Conservation (phyloP, 495 filamentous ascomycete genomes). For the Neurospora sp. region DNA sequence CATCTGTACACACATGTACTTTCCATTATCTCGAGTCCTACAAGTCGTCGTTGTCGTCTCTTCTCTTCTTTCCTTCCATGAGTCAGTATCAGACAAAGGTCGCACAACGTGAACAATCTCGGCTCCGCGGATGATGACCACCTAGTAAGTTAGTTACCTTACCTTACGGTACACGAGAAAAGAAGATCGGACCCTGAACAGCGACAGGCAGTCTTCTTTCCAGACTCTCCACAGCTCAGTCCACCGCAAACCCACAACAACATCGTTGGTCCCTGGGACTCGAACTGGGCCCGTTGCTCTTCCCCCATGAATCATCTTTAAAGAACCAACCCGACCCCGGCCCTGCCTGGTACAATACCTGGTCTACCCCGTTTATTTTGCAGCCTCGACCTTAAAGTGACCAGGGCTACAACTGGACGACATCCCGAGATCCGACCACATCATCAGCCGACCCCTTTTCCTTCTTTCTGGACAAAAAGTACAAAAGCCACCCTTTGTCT, state of each 20-base stretch:
- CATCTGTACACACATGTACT: not conserved
- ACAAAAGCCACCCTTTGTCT: not conserved
- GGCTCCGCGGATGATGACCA: not conserved
- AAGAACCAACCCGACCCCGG: not conserved
- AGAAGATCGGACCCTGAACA: not conserved
- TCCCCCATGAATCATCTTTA: not conserved
- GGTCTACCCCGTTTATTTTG: not conserved
- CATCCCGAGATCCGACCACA: not conserved
- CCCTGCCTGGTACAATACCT: not conserved
- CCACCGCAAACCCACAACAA: not conserved
- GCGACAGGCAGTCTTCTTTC: not conserved
- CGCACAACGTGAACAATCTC: not conserved
- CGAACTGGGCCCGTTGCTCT: not conserved
- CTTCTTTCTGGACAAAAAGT: not conserved
- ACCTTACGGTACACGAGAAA: not conserved
- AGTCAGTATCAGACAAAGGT: not conserved
- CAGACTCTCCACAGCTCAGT: not conserved
- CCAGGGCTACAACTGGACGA: not conserved
- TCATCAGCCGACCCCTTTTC: not conserved
- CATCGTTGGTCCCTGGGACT: not conserved
- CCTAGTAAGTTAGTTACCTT: not conserved
- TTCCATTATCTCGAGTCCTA: not conserved
- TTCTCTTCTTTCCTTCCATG: not conserved
- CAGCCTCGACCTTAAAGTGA: not conserved
- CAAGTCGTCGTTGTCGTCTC: not conserved